phyloP scores from a whole-genome alignment of 768 basidiomycete species.

The Tephrocybe sp. region DNA sequence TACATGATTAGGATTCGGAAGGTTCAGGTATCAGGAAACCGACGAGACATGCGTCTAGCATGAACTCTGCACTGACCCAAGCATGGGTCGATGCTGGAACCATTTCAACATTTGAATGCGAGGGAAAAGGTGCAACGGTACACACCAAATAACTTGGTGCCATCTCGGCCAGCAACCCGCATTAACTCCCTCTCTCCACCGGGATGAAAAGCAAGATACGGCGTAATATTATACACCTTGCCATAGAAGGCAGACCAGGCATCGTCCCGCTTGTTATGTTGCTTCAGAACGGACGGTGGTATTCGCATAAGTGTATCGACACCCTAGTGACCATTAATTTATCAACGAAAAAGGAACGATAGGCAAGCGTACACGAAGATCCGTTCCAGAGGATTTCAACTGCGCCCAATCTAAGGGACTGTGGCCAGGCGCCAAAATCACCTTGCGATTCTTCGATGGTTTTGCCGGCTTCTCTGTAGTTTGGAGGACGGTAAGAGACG shows the following conservation, averaged over 20 bases:
- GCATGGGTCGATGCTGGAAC: slow-evolving; percentile 80
- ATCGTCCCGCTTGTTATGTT: slow-evolving; percentile 81
- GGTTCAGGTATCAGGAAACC: slow-evolving; percentile 84
- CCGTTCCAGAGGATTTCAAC: slow-evolving; percentile 74
- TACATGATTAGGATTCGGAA: slow-evolving; percentile 25
- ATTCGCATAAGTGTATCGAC: slow-evolving; percentile 66
- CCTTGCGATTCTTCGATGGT: slow-evolving; percentile 66
- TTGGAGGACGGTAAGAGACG: slow-evolving; percentile 54
- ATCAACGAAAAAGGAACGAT: neutral
- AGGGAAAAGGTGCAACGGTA: slow-evolving; percentile 1
- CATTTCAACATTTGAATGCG: neutral
- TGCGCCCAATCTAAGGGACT: slow-evolving; percentile 94
- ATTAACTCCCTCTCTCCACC: slow-evolving; percentile 94
- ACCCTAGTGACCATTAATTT: slow-evolving; percentile 44
- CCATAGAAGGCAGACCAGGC: slow-evolving; percentile 93
- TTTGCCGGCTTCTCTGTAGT: slow-evolving; percentile 59
- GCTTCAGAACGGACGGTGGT: slow-evolving; percentile 71
- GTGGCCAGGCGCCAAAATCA: slow-evolving; percentile 87
- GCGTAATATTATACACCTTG: slow-evolving; percentile 95
- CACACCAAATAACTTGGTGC: slow-evolving; percentile 91
- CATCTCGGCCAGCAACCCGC: slow-evolving; percentile 93
- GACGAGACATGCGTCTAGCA: slow-evolving; percentile 91
- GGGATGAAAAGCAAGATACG: slow-evolving; percentile 89
- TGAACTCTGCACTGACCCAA: slow-evolving; percentile 96
- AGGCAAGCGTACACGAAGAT: slow-evolving; percentile 61